These are phyloP conservation scores for Abortiporus biennis DNA, from an alignment of 1,284 basidiomycete genomes.

Conservation along the genomic window DNA sequence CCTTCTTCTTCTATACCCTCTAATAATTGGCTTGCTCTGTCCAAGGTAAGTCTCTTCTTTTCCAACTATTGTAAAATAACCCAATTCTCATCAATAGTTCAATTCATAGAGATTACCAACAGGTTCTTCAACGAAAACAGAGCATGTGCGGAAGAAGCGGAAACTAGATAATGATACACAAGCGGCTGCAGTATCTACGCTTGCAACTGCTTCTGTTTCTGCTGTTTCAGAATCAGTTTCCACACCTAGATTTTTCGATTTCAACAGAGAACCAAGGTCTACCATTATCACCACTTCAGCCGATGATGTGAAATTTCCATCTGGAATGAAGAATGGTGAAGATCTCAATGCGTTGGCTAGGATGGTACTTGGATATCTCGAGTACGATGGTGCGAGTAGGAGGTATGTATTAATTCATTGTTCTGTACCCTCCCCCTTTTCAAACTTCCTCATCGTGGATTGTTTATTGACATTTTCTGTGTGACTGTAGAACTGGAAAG, in stretches of 20 bases:
- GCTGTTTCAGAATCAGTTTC: conserved; percentile 6
- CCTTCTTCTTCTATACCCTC: conserved; percentile 8
- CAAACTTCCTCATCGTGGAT: background rate
- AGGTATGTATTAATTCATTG: conserved; percentile 31
- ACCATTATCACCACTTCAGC: conserved; percentile 2
- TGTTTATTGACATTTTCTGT: background rate
- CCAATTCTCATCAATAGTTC: background rate
- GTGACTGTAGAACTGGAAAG: conserved; percentile 54
- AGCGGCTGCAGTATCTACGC: conserved; percentile 1
- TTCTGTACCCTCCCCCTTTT: background rate
- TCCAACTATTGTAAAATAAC: background rate
- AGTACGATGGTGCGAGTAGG: conserved; percentile 34
- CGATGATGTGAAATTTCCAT: background rate
- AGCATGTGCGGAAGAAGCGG: conserved; percentile 24
- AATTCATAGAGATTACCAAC: conserved; percentile 11
- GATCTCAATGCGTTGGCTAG: conserved; percentile 37
- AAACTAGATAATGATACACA: conserved; percentile 22
- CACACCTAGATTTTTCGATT: too few relatives aligned
- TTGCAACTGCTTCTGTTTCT: conserved; percentile 15
- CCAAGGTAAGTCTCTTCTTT: conserved; percentile 10
- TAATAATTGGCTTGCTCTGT: conserved; percentile 13
- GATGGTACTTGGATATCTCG: conserved; percentile 46
- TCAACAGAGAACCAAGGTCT: too few relatives aligned
- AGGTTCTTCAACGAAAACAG: background rate
- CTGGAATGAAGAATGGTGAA: conserved; percentile 36